A percentile compares a stretch with the other conserved stretches of the same genome.
Conservation (phyloP, 139 green algal species). For the Pseudopediastrum boryanum region DNA sequence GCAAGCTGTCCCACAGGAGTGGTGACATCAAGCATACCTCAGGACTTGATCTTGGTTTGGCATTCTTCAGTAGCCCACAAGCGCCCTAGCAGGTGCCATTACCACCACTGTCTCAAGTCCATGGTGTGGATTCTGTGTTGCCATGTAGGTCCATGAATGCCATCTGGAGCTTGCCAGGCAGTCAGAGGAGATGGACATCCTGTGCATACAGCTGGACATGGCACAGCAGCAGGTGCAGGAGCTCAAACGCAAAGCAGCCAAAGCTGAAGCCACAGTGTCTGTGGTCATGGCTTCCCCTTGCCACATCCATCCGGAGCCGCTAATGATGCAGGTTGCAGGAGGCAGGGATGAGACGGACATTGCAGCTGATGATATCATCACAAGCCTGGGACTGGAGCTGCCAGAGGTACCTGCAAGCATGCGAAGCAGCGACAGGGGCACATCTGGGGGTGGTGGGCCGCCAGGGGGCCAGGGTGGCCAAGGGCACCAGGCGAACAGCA, state of each 20-base stretch:
- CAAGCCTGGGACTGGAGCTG: constrained; percentile 39
- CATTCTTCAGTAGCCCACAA: no score
- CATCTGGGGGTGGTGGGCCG: no score
- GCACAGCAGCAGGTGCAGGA: constrained; percentile 65
- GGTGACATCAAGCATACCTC: no score
- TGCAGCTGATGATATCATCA: constrained; percentile 54
- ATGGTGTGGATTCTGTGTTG: no score
- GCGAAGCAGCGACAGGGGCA: no score
- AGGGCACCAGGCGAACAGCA: no score
- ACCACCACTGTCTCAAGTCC: no score
- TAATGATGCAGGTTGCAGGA: background rate
- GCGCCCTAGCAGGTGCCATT: no score
- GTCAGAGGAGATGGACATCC: constrained; percentile 71
- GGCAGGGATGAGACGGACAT: constrained; percentile 36
- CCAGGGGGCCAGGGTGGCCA: no score
- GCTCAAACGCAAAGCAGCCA: constrained; percentile 55
- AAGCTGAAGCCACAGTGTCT: constrained; percentile 59
- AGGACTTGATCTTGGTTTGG: no score
- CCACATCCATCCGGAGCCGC: background rate
- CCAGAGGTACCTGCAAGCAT: no score
- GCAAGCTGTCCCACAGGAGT: no score
- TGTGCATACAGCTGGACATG: constrained; percentile 74
- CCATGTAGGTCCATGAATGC: constrained; percentile 57
- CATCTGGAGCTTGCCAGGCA: constrained; percentile 55
- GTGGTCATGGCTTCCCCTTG: constrained; percentile 42